Evolutionary conservation across 2,329 filamentous ascomycete species (phyloP).

Genomic region (Paraphaeosphaeria sporulosa): DNA sequence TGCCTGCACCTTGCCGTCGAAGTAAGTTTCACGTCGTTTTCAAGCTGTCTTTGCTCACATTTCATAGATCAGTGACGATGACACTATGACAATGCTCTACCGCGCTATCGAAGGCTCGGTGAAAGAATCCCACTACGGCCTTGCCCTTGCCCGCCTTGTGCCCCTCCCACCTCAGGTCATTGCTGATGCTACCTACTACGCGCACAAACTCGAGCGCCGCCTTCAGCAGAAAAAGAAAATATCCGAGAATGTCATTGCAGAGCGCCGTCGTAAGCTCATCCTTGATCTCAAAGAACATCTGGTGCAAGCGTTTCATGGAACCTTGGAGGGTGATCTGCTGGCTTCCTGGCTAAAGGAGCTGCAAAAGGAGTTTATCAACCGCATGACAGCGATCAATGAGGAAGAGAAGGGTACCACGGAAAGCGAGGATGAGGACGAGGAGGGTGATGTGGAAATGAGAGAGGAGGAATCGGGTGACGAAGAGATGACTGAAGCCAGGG

Average conservation of each 20-base stretch:
- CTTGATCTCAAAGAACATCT: slow-evolving; percentile 77
- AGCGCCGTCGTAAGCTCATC: slow-evolving; percentile 75
- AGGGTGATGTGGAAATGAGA: slow-evolving; percentile 26
- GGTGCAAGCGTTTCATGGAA: slow-evolving; percentile 69
- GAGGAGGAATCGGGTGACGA: slow-evolving; percentile 15
- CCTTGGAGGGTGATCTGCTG: slow-evolving; percentile 70
- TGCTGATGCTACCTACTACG: slow-evolving; percentile 71
- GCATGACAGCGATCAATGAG: slow-evolving; percentile 72
- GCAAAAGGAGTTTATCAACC: slow-evolving; percentile 75
- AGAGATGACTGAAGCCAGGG: slow-evolving; percentile 13
- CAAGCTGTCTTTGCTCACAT: slow-evolving; percentile 6
- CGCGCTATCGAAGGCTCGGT: slow-evolving; percentile 77
- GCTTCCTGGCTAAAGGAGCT: slow-evolving; percentile 69
- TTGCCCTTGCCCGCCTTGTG: slow-evolving; percentile 79
- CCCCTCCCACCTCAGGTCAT: slow-evolving; percentile 75
- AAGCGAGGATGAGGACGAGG: slow-evolving; percentile 22
- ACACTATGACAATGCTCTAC: slow-evolving; percentile 86
- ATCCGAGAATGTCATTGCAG: slow-evolving; percentile 65
- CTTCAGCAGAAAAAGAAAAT: slow-evolving; percentile 65
- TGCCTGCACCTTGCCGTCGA: slow-evolving; percentile 83
- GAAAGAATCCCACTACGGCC: slow-evolving; percentile 78
- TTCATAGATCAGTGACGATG: slow-evolving; percentile 52
- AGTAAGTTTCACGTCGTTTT: slow-evolving; percentile 50
- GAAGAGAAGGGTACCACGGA: slow-evolving; percentile 20
- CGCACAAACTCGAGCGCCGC: slow-evolving; percentile 66